These are phyloP conservation scores for Sabuloglossum arenarium DNA, from an alignment of 495 filamentous ascomycete genomes.

Conservation along the genomic window DNA sequence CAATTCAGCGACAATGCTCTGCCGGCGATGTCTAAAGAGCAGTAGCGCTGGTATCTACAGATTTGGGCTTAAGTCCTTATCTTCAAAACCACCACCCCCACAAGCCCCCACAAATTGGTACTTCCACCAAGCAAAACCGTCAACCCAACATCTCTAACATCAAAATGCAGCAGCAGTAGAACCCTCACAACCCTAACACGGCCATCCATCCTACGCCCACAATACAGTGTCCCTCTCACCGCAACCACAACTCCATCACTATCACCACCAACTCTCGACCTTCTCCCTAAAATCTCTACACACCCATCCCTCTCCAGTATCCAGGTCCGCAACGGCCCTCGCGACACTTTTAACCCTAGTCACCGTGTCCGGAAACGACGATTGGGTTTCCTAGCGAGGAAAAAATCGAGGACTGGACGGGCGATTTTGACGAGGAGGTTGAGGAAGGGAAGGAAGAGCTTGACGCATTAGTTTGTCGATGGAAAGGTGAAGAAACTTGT, in stretches of 20 bases:
- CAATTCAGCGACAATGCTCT: conserved; percentile 10
- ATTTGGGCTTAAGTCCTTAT: too few species aligned
- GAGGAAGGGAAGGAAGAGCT: conserved; percentile 34
- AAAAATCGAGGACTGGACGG: conserved; percentile 32
- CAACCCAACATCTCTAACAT: too few species aligned
- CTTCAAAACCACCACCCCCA: too few species aligned
- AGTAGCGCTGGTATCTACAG: conserved; percentile 14
- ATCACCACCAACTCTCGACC: conserved; percentile 18
- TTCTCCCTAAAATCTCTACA: conserved; percentile 25
- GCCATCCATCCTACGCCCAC: conserved; percentile 4
- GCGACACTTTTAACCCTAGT: conserved; percentile 43
- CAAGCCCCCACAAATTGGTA: too few species aligned
- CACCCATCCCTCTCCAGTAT: conserved; percentile 23
- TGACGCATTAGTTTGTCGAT: conserved; percentile 38
- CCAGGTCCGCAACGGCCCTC: conserved; percentile 31
- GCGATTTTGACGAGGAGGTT: conserved; percentile 34
- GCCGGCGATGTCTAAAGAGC: conserved; percentile 11
- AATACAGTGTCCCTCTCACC: too few species aligned
- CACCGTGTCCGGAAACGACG: conserved; percentile 51
- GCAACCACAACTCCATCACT: conserved; percentile 13
- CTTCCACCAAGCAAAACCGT: too few species aligned
- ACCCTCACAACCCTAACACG: too few species aligned
- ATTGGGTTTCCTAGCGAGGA: conserved; percentile 42
- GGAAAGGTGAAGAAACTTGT: not conserved
- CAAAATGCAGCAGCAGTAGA: too few species aligned